phyloP scores from a whole-genome alignment of 345 rosid species.

The Geranium rotundifolium region DNA sequence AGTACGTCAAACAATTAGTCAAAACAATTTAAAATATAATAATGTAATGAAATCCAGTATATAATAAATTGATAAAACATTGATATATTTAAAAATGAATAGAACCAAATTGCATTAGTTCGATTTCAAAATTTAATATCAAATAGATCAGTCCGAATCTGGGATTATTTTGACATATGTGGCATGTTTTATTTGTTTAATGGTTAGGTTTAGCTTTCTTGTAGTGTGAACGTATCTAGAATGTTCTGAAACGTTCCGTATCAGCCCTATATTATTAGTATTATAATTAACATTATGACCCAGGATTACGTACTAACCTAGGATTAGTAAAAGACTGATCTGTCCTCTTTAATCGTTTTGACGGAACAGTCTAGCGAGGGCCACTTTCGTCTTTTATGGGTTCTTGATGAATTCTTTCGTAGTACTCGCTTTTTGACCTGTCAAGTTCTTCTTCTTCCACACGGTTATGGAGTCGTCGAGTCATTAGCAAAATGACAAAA shows the following conservation, averaged over 20 bases:
- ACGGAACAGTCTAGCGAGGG: neutral
- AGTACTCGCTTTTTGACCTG: too few relatives aligned
- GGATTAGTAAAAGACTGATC: neutral
- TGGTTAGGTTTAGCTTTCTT: neutral
- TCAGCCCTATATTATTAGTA: neutral
- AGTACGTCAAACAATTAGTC: too few relatives aligned
- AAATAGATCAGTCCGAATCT: too few relatives aligned
- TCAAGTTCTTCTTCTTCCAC: neutral
- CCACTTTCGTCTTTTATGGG: neutral
- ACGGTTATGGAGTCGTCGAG: neutral
- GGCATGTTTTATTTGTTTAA: neutral
- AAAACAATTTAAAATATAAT: too few relatives aligned
- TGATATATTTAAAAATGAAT: too few relatives aligned
- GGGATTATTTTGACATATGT: neutral
- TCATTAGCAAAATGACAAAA: neutral
- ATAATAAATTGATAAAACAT: too few relatives aligned
- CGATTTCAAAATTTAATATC: too few relatives aligned
- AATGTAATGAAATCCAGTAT: too few relatives aligned
- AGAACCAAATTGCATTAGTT: too few relatives aligned
- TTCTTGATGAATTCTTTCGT: too few relatives aligned
- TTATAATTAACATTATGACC: neutral
- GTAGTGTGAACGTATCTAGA: neutral
- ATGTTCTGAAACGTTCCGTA: neutral
- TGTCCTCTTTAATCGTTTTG: neutral
- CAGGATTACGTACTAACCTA: neutral